These are phyloP conservation scores for Diaporthe sp. DNA, from an alignment of 2,329 filamentous ascomycete species.

Conservation along the genomic window DNA sequence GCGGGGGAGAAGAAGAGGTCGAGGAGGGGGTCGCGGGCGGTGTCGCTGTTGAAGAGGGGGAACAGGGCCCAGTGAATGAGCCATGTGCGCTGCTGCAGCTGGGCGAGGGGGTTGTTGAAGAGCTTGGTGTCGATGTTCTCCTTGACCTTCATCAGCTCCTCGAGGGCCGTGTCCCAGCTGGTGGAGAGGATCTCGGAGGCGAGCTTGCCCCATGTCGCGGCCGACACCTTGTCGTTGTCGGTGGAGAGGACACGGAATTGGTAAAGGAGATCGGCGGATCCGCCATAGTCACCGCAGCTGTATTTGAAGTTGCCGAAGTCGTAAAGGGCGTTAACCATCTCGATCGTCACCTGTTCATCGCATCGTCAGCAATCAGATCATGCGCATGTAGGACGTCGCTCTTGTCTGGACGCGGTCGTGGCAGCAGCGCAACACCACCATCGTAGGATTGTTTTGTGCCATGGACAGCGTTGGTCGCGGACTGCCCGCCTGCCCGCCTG, in stretches of 20 bases:
- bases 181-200: constrained; percentile 94
- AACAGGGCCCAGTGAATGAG: constrained; percentile 98
- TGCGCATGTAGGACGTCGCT: constrained; percentile 32
- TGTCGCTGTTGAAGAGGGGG: constrained; percentile 98
- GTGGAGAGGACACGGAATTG: constrained; percentile 98
- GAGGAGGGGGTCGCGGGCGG: constrained; percentile 88
- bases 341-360: constrained; percentile 77
- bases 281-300: constrained; percentile 93
- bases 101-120: constrained; percentile 95
- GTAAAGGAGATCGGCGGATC: constrained; percentile 93
- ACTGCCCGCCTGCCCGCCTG: not conserved
- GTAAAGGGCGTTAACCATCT: constrained; percentile 96
- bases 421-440: not conserved
- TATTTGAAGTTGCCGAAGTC: constrained; percentile 98
- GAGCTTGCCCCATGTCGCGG: constrained; percentile 97
- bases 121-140: constrained; percentile 94
- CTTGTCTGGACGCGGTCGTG: not conserved
- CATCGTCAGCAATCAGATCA: constrained; percentile 21
- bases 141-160: constrained; percentile 90
- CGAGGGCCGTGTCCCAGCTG: constrained; percentile 94
- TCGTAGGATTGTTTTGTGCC: too few relatives aligned
- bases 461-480: not conserved
- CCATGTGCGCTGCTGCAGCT: constrained; percentile 97
- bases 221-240: constrained; percentile 96
- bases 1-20: constrained; percentile 97